phyloP scores from a whole-genome alignment of 108 stramenopile genomes.

The Nitzschia inconspicua region DNA sequence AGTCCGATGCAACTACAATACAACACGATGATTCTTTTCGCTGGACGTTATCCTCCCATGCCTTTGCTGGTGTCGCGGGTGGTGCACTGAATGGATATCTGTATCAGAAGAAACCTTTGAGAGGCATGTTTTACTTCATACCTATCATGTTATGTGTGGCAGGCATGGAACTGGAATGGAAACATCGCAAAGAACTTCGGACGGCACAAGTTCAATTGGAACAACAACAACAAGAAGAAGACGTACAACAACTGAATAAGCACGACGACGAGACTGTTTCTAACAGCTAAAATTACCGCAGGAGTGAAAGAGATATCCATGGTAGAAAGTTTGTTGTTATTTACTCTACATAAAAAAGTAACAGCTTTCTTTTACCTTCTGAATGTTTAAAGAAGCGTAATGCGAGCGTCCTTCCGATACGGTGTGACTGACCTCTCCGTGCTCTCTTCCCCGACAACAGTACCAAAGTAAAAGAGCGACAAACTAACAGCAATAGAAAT shows the following conservation, averaged over 20 bases:
- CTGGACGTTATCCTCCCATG: slow-evolving; percentile 51
- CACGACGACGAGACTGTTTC: no score
- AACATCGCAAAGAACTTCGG: slow-evolving; percentile 13
- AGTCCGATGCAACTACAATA: slow-evolving; percentile 1
- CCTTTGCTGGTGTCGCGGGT: slow-evolving; percentile 54
- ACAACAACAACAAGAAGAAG: not conserved
- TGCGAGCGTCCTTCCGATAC: no score
- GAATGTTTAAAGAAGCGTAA: no score
- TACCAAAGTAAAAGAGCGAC: no score
- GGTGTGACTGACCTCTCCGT: no score
- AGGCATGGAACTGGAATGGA: slow-evolving; percentile 35
- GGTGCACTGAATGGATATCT: slow-evolving; percentile 59
- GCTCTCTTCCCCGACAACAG: no score
- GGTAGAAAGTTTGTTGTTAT: no score
- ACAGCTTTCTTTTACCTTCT: no score
- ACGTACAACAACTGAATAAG: not conserved
- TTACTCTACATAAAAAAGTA: no score
- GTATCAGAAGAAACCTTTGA: slow-evolving; percentile 51
- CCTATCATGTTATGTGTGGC: slow-evolving; percentile 66
- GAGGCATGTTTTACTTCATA: slow-evolving; percentile 52
- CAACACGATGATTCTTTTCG: slow-evolving; percentile 4
- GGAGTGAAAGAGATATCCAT: no score
- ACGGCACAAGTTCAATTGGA: not conserved
- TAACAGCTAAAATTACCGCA: no score
- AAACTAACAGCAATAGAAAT: no score